Conservation (phyloP, 176 grass and related monocot species). For the Oryza punctata region DNA sequence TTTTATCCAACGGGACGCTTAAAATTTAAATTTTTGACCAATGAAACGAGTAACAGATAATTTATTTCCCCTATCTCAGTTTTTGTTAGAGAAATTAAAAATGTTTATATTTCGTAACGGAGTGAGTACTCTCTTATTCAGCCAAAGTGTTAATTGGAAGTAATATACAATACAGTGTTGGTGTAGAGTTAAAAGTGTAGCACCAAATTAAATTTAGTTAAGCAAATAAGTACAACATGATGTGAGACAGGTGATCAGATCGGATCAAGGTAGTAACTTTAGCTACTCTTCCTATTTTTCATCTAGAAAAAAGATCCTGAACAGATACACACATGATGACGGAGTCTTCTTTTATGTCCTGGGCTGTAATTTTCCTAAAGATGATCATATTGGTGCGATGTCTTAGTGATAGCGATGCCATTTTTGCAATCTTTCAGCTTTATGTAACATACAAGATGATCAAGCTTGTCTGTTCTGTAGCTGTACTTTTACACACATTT, state of each 20-base stretch:
- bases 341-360: neutral
- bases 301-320: slow-evolving; percentile 38
- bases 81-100: too few relatives aligned
- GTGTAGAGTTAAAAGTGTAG: neutral
- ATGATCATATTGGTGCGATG: slow-evolving; percentile 33
- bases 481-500: neutral
- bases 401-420: slow-evolving; percentile 18
- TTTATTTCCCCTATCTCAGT: too few relatives aligned
- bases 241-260: neutral
- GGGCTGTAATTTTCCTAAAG: slow-evolving; percentile 17
- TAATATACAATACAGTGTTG: too few relatives aligned
- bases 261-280: neutral
- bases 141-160: too few relatives aligned
- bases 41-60: too few relatives aligned
- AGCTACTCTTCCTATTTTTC: slow-evolving; percentile 3
- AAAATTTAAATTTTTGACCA: too few relatives aligned
- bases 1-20: too few relatives aligned
- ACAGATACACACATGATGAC: slow-evolving; percentile 3
- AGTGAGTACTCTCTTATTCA: too few relatives aligned
- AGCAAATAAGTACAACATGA: neutral
- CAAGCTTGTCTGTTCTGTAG: neutral
- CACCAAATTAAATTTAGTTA: neutral
- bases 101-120: too few relatives aligned
- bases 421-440: neutral
- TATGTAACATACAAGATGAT: neutral